phyloP scores from a whole-genome alignment of 805 yeast genomes.

The Trichomonascus vanleenenianus region DNA sequence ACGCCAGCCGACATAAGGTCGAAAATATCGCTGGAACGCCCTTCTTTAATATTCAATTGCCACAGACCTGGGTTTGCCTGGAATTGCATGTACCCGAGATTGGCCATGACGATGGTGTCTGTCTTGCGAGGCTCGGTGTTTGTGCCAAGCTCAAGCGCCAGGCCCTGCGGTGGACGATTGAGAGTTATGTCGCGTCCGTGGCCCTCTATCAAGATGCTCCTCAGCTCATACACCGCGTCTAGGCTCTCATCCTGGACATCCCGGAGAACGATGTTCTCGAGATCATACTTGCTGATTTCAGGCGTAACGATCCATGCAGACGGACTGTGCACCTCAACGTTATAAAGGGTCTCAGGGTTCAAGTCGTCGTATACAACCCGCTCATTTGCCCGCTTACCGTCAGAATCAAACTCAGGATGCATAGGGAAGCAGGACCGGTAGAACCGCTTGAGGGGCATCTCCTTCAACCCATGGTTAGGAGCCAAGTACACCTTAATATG shows the following conservation, averaged over 20 bases:
- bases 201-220: slow-evolving; percentile 61
- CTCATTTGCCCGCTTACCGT: slow-evolving; percentile 24
- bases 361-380: slow-evolving; percentile 36
- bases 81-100: slow-evolving; percentile 78
- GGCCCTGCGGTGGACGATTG: slow-evolving; percentile 43
- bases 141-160: slow-evolving; percentile 37
- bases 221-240: slow-evolving; percentile 43
- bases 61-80: slow-evolving; percentile 66
- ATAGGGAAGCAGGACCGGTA: slow-evolving; percentile 43
- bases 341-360: slow-evolving; percentile 47
- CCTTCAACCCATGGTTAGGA: slow-evolving; percentile 42
- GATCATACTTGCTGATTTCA: slow-evolving; percentile 45
- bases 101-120: slow-evolving; percentile 69
- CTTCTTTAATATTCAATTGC: slow-evolving; percentile 41
- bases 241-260: slow-evolving; percentile 29
- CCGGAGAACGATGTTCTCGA: slow-evolving; percentile 52
- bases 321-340: slow-evolving; percentile 53
- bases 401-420: slow-evolving; percentile 22
- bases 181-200: slow-evolving; percentile 42
- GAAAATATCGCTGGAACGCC: slow-evolving; percentile 38
- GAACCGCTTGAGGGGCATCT: slow-evolving; percentile 48
- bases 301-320: slow-evolving; percentile 60
- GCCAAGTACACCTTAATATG: slow-evolving; percentile 47
- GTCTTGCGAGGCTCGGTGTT: slow-evolving; percentile 23
- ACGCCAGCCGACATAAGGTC: slow-evolving; percentile 19